Base-by-base conservation (phyloP, 163 green algal genomes). In the Botryococcus braunii region DNA sequence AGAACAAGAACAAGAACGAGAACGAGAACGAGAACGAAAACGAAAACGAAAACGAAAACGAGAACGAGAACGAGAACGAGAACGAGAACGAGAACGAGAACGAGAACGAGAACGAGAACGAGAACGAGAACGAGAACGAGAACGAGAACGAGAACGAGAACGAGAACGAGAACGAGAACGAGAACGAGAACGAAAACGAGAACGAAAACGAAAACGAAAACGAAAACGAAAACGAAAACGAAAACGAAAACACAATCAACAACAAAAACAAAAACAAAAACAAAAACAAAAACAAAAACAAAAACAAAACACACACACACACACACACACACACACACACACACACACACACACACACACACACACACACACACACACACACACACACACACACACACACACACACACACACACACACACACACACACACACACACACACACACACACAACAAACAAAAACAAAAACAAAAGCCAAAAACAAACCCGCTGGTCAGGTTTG, bases 401-500 rank as follows among this genome's bases (percentile, higher is more conserved):
- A 11, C 17, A 61, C 31, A 61, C 31, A 61, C 31, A 61, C 7
- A 61, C 31, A 61, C 31, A 61, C 7, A 21, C 31, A 61, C 31
- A 61, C 31, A 61, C 31, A 61, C 31, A 61, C 31, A 29, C 31
- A 61, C 31, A 61, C 9, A 61, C 31, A 9, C 9, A 35, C 9
- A 61, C 31, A 61, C 31, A 61, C 31, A 61, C 31, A 61, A 61
- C 7, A 21, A 61, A 61, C 31, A 61, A 61, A 61, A 61, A 61
- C 9, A 61, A 61, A 35, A 21, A 61, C 8, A 61, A 61, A 21
- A 61, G 34, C 31, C 17, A 61, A 29, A 61, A 61, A 61, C 7
- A 61, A 29, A 61, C n/a, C n/a, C n/a, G n/a, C n/a, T n/a, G n/a
- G n/a, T n/a, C n/a, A n/a, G n/a, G n/a, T n/a, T n/a, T n/a, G n/a